Evolutionary conservation across 345 rosid species (phyloP).

Genomic region (Clausena lansium): DNA sequence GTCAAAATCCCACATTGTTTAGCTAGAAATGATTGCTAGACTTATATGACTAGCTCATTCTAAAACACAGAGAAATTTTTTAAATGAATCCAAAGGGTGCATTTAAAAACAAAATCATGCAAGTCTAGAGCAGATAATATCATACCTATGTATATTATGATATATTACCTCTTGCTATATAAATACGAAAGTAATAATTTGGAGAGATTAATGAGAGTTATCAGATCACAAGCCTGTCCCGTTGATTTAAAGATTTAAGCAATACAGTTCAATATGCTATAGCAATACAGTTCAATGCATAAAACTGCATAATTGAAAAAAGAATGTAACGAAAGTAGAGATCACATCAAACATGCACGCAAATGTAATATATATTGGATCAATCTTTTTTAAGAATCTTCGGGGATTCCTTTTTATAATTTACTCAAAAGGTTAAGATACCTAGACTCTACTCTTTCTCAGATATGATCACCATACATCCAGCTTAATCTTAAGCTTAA

Average conservation of each 20-base stretch:
- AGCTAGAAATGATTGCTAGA: no score
- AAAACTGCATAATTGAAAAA: conserved; percentile 1
- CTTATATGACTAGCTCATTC: no score
- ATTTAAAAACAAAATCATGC: no score
- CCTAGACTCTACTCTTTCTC: conserved; percentile 8
- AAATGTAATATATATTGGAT: conserved; percentile 7
- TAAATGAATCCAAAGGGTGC: no score
- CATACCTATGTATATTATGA: not conserved
- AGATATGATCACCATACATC: not conserved
- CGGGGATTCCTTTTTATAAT: conserved; percentile 24
- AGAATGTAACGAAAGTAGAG: conserved; percentile 11
- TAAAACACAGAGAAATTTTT: no score
- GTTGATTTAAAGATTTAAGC: not conserved
- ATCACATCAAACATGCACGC: conserved; percentile 3
- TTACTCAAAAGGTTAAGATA: conserved; percentile 14
- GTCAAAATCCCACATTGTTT: no score
- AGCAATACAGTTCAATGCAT: not conserved
- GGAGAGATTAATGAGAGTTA: not conserved
- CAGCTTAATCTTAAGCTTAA: not conserved
- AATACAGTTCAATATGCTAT: not conserved
- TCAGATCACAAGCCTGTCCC: not conserved
- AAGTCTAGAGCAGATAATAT: no score
- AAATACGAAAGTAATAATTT: not conserved
- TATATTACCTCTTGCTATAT: not conserved
- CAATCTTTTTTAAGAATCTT: conserved; percentile 32